phyloP scores from a whole-genome alignment of 768 basidiomycete genomes.

The Hericium alpestre region DNA sequence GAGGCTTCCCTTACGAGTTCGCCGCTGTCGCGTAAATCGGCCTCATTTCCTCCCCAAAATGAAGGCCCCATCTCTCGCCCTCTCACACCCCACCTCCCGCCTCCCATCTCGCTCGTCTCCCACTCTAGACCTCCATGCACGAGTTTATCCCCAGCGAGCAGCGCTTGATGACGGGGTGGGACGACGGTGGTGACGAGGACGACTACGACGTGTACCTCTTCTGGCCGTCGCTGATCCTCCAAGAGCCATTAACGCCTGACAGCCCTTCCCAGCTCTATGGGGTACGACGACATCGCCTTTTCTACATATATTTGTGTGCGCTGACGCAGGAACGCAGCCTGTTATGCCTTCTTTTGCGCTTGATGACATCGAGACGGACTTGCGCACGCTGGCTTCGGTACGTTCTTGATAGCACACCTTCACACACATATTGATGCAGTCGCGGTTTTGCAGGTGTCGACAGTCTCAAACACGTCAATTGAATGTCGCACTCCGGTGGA shows the following conservation, averaged over 20 bases:
- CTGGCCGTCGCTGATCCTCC: constrained; percentile 8
- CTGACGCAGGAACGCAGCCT: background rate
- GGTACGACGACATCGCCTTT: background rate
- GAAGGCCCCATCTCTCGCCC: background rate
- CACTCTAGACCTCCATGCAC: background rate
- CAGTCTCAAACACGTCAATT: too few relatives aligned
- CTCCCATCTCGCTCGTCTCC: background rate
- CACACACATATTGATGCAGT: too few relatives aligned
- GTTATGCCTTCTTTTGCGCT: background rate
- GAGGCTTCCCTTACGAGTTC: background rate
- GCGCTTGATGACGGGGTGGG: background rate
- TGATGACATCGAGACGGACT: background rate
- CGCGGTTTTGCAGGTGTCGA: too few relatives aligned
- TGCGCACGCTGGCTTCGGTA: too few relatives aligned
- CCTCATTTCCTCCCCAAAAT: background rate
- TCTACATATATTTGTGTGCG: background rate
- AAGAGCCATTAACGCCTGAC: background rate
- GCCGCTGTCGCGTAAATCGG: background rate
- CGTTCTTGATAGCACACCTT: too few relatives aligned
- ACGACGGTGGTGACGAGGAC: constrained; percentile 4
- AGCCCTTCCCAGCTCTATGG: background rate
- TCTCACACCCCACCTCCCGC: background rate
- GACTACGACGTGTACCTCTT: constrained; percentile 12
- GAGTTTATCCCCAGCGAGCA: background rate
- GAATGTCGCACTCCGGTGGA: background rate